phyloP scores from a whole-genome alignment of 2,329 filamentous ascomycete species.

The Neospermospora avenae region DNA sequence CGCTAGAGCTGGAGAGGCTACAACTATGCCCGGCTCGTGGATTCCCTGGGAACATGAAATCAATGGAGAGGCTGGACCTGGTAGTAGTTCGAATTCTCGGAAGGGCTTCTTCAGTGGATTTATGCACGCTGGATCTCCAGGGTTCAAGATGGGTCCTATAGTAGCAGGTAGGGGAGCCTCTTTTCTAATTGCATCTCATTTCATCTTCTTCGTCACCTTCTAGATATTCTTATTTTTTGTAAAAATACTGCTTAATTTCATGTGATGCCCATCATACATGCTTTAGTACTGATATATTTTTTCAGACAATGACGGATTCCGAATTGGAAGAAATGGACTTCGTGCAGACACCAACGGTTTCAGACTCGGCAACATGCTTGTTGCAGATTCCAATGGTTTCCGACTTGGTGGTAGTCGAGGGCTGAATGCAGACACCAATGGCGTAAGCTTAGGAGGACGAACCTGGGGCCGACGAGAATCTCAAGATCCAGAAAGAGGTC shows the following conservation, averaged over 20 bases:
- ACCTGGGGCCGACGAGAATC: conserved; percentile 17
- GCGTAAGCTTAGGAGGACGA: conserved; percentile 23
- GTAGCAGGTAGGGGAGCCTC: conserved; percentile 18
- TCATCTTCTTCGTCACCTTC: not conserved
- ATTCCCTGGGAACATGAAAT: conserved; percentile 36
- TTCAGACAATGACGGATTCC: conserved; percentile 24
- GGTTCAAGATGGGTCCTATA: conserved; percentile 26
- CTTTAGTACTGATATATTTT: not conserved
- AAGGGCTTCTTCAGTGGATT: conserved; percentile 11
- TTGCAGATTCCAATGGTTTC: conserved; percentile 42
- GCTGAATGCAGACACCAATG: conserved; percentile 23
- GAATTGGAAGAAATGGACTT: conserved; percentile 23
- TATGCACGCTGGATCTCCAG: conserved; percentile 26
- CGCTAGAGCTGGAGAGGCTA: conserved; percentile 40
- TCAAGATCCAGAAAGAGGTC: conserved; percentile 8
- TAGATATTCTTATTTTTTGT: not conserved
- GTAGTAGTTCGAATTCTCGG: conserved; percentile 2
- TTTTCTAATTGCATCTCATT: not conserved
- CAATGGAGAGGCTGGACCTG: not conserved
- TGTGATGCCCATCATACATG: not conserved
- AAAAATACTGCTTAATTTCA: not conserved
- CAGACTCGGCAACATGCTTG: conserved; percentile 22
- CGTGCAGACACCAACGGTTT: conserved; percentile 16
- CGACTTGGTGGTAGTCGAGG: conserved; percentile 29
- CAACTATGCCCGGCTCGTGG: conserved; percentile 43